Base-by-base conservation (phyloP, 805 yeast species). In the Saccharomycopsis sp. region DNA sequence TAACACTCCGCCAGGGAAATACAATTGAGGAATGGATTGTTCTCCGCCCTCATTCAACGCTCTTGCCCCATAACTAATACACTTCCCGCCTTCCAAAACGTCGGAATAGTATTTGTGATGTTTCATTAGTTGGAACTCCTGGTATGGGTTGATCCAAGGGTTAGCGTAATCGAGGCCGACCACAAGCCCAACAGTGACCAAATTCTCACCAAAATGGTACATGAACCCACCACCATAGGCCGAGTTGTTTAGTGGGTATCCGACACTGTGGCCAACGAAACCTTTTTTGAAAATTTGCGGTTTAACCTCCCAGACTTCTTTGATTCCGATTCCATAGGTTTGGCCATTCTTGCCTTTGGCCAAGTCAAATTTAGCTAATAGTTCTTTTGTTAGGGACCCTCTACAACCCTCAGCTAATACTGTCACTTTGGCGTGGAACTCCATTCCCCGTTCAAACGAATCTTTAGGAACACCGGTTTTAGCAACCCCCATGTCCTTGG, bases 371-470 rank as follows among this genome's bases (percentile, higher is more conserved):
- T 80, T 77, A 43, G 72, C 66, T 43, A 90, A 81, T 0, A 77
- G 81, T 58, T 83, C 75, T 60, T 93, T 90, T 9, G 89, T 71
- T 43, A 93, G 67, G 1, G 96, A 88, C 0, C 98, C 98, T 63
- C 89, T 97, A 60, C 98, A 93, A n/a, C 98, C 98, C 65, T 93
- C 98, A 4, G 96, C 96, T 26, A 93, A 71, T 14, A 93, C 83
- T 0, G 97, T 89, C 48, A 81, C 70, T 55, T 93, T 77, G 3
- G 98, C 86, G 54, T 82, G 93, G 63, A 93, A 93, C 63, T 87
- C 97, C 96, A 93, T 85, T 21, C 98, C 98, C 53, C 95, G 74
- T 63, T 93, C 96, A 62, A 86, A 93, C n/a, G 76, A 70, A 52
- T 75, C 84, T 81, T 41, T 85, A 24, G 96, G 95, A 27, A 67